Percentiles rank a stretch among this genome's conserved stretches.
Evolutionary conservation across 2,329 filamentous ascomycete species (phyloP).

Genomic region (Teratosphaeria destructans): DNA sequence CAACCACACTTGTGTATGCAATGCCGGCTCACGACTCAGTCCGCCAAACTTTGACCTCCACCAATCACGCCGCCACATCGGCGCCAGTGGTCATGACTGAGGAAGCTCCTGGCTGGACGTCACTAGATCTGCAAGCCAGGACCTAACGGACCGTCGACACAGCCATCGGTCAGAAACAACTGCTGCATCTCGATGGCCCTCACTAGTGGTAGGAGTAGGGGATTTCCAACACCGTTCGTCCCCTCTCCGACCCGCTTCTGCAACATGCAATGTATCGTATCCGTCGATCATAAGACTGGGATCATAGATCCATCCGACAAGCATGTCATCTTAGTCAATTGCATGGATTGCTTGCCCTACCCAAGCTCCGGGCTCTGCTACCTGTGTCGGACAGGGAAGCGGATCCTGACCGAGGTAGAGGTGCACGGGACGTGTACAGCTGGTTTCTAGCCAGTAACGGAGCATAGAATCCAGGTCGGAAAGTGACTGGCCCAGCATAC

Average conservation of each 20-base stretch:
- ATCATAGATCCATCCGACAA: background rate
- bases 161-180: background rate
- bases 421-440: too few relatives aligned
- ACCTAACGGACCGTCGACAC: background rate
- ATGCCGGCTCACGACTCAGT: background rate
- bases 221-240: too few relatives aligned
- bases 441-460: too few relatives aligned
- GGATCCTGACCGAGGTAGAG: background rate
- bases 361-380: background rate
- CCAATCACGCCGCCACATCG: background rate
- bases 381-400: background rate
- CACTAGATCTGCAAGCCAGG: background rate
- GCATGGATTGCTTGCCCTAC: background rate
- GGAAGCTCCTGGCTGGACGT: background rate
- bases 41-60: background rate
- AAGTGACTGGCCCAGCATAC: too few relatives aligned
- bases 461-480: too few relatives aligned
- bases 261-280: background rate
- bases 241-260: background rate
- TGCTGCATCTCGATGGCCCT: background rate
- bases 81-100: background rate
- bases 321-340: background rate
- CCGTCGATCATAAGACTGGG: background rate
- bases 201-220: background rate
- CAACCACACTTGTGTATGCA: background rate